A percentile compares a stretch with the other conserved stretches of the same genome.
Evolutionary conservation across 768 basidiomycete genomes (phyloP).

Genomic region (Suillus alpinus): DNA sequence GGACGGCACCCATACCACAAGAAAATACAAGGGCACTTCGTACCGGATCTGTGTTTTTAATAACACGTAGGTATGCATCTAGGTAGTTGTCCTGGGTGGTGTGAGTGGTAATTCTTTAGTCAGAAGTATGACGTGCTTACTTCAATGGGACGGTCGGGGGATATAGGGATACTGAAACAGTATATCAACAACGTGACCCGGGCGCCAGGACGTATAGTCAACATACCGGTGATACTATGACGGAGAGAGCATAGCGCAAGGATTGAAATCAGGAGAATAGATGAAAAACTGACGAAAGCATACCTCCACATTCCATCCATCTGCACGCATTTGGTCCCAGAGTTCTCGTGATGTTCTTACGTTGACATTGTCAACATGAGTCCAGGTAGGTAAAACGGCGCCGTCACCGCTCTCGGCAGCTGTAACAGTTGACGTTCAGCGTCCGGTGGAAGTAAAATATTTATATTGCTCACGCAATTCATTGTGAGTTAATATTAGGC

Average conservation of each 20-base stretch:
- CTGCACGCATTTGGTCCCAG: slow-evolving; percentile 71
- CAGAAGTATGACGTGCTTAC: slow-evolving; percentile 33
- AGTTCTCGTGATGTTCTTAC: slow-evolving; percentile 89
- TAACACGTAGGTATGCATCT: slow-evolving; percentile 85
- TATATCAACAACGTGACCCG: slow-evolving; percentile 3
- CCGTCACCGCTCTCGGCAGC: slow-evolving; percentile 67
- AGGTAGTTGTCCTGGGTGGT: slow-evolving; percentile 80
- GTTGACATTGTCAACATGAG: slow-evolving; percentile 75
- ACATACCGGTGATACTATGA: slow-evolving; percentile 73
- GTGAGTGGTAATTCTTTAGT: slow-evolving; percentile 1
- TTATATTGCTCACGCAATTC: slow-evolving; percentile 63
- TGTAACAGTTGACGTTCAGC: slow-evolving; percentile 22
- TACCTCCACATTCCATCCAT: slow-evolving; percentile 94
- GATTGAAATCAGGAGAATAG: slow-evolving; percentile 6
- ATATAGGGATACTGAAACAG: slow-evolving; percentile 79
- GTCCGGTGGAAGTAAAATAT: neutral
- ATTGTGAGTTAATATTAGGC: slow-evolving; percentile 89
- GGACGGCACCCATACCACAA: slow-evolving; percentile 95
- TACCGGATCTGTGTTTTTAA: slow-evolving; percentile 76
- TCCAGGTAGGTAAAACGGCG: slow-evolving; percentile 90
- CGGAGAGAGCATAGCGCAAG: slow-evolving; percentile 10
- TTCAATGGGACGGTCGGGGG: slow-evolving; percentile 88
- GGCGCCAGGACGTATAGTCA: neutral
- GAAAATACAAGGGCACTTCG: slow-evolving; percentile 87
- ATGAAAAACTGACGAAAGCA: slow-evolving; percentile 21